phyloP scores from a whole-genome alignment of 176 grass and related monocot species.

The Poa annua region DNA sequence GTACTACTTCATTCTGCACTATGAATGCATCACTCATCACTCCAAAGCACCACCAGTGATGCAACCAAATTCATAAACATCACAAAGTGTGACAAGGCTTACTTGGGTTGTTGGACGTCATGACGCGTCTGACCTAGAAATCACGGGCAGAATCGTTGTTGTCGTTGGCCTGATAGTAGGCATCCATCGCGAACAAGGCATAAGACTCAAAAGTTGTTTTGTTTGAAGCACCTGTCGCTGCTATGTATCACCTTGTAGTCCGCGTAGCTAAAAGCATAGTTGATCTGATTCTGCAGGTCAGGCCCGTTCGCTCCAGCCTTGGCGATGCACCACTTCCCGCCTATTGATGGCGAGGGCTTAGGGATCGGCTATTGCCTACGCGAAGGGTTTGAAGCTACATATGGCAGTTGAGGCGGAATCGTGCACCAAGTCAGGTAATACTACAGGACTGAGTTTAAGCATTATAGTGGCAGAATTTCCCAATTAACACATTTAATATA shows the following conservation, averaged over 20 bases:
- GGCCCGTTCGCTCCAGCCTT: conserved; percentile 34
- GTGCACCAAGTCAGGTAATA: not conserved
- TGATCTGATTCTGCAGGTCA: conserved; percentile 73
- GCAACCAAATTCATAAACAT: too few relatives aligned
- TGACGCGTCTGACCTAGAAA: not conserved
- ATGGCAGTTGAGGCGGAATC: conserved; percentile 21
- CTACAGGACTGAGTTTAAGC: not conserved
- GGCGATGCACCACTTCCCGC: conserved; percentile 72
- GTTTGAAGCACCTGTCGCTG: conserved; percentile 58
- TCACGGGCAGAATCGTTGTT: conserved; percentile 50
- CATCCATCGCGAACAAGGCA: conserved; percentile 65
- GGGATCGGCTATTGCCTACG: conserved; percentile 40
- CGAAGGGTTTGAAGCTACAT: conserved; percentile 31
- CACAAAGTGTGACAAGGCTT: too few relatives aligned
- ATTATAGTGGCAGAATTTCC: not conserved
- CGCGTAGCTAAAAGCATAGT: conserved; percentile 56
- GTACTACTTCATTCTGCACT: not conserved
- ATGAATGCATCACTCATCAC: not conserved
- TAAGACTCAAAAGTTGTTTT: conserved; percentile 51
- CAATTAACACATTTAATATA: too few relatives aligned
- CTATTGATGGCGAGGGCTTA: conserved; percentile 31
- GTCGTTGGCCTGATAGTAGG: conserved; percentile 61
- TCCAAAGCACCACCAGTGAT: too few relatives aligned
- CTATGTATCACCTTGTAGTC: conserved; percentile 62
- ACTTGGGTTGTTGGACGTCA: too few relatives aligned